Conservation (phyloP, 2,329 filamentous ascomycete genomes). For the Aureobasidium namibiae region DNA sequence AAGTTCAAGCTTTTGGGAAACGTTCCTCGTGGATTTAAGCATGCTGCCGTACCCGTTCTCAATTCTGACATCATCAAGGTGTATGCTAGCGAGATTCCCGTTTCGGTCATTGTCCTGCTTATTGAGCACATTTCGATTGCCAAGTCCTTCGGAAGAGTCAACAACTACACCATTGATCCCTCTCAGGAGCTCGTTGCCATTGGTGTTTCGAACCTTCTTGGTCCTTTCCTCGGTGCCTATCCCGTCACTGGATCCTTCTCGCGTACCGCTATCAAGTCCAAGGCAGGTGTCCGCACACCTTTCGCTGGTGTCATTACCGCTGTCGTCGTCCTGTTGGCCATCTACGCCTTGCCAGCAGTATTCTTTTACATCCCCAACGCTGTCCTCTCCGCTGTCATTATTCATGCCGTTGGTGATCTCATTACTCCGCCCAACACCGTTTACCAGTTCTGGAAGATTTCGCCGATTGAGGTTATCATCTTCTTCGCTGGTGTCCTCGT, state of each 20-base stretch:
- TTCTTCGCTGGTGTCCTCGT: constrained; percentile 91
- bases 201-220: constrained; percentile 80
- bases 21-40: constrained; percentile 80
- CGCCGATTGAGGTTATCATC: constrained; percentile 80
- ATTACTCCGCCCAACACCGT: constrained; percentile 86
- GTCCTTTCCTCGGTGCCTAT: constrained; percentile 85
- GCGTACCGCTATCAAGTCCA: constrained; percentile 92
- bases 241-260: constrained; percentile 94
- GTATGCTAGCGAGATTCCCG: constrained; percentile 67
- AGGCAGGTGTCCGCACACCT: constrained; percentile 87
- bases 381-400: constrained; percentile 78
- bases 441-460: constrained; percentile 92
- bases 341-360: constrained; percentile 78
- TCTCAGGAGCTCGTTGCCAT: constrained; percentile 96
- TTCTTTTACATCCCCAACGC: constrained; percentile 91
- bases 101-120: constrained; percentile 83
- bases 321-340: constrained; percentile 74
- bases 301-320: constrained; percentile 86
- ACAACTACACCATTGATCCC: constrained; percentile 92
- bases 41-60: constrained; percentile 65
- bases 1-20: constrained; percentile 64
- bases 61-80: constrained; percentile 56
- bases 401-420: constrained; percentile 88
- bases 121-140: constrained; percentile 97
- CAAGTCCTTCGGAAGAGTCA: constrained; percentile 91